Percentiles rank a stretch among this genome's conserved stretches.
These are phyloP conservation scores for Claviceps arundinis DNA, from an alignment of 2,329 filamentous ascomycete species.

Conservation along the genomic window DNA sequence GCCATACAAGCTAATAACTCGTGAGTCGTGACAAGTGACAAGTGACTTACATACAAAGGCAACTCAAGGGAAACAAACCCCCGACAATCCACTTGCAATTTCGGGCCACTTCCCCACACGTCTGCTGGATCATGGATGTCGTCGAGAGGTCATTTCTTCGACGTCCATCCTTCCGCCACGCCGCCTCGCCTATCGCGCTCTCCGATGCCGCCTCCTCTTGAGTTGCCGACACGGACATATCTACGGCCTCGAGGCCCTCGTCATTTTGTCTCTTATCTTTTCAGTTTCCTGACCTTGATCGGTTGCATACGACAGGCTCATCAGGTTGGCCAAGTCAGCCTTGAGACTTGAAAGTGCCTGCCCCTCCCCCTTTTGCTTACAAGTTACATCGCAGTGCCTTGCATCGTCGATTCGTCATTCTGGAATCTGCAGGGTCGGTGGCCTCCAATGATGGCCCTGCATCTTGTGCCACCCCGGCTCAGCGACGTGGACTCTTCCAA, in stretches of 20 bases:
- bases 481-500: constrained; percentile 10
- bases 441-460: constrained; percentile 16
- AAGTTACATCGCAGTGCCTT: constrained; percentile 7
- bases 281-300: too few species aligned
- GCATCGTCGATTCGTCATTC: constrained; percentile 4
- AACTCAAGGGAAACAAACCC: background rate
- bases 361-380: background rate
- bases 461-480: constrained; percentile 11
- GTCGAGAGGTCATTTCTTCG: background rate
- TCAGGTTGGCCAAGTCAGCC: background rate
- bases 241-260: background rate
- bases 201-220: background rate
- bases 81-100: constrained; percentile 1
- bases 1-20: too few species aligned
- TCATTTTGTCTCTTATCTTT: background rate
- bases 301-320: too few species aligned
- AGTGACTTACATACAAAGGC: too few species aligned
- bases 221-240: background rate
- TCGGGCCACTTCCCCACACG: background rate
- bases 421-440: constrained; percentile 12
- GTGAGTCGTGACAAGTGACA: too few species aligned
- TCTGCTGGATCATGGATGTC: background rate
- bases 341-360: background rate
- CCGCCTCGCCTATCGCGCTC: constrained; percentile 3
- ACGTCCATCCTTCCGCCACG: background rate